Evolutionary conservation across 2,329 filamentous ascomycete genomes (phyloP), one percentile per base, ranked within the genome.

Genomic region (Cytospora schulzeri): DNA sequence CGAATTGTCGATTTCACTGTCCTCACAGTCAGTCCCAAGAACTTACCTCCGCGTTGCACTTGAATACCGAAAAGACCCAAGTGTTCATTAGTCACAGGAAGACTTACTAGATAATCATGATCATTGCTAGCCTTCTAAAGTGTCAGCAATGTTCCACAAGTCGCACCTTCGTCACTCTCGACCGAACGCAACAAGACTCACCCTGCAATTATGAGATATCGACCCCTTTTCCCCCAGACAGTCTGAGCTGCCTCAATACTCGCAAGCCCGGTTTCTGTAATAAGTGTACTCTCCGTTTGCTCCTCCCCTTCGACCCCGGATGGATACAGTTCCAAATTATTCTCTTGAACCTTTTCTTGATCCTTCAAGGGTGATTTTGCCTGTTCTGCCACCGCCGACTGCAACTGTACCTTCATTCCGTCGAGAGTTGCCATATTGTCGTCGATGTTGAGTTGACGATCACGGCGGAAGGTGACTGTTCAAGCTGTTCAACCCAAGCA

Each of bases 1-100:
- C 8, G 69, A 67, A 64, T 75, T 74, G 62, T 74, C 71, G 2
- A 74, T 57, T 54, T 74, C 73, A 57, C 68, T 72, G 35, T 11
- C 12, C 15, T 52, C 2, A n/a, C n/a, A n/a, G n/a, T n/a, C 26
- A 54, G 28, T 26, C 33, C 52, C n/a, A n/a, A n/a, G n/a, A n/a
- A n/a, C n/a, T n/a, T n/a, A n/a, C n/a, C n/a, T n/a, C n/a, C n/a
- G n/a, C n/a, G n/a, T n/a, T n/a, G n/a, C n/a, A n/a, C n/a, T n/a
- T n/a, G n/a, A n/a, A n/a, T n/a, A n/a, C n/a, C n/a, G n/a, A n/a
- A 48, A 22, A 9, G 7, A 2, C 19, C 41, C 19, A 48, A 24
- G 17, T 19, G 24, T 35, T 35, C 9, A 4, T 22, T 50, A n/a
- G 24, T 45, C n/a, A 35, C 12, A 38, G 35, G 15, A n/a, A n/a